Evolutionary conservation across 1,284 basidiomycete genomes (phyloP), one percentile per base, ranked within the genome.

Genomic region (Heterobasidion irregulare): DNA sequence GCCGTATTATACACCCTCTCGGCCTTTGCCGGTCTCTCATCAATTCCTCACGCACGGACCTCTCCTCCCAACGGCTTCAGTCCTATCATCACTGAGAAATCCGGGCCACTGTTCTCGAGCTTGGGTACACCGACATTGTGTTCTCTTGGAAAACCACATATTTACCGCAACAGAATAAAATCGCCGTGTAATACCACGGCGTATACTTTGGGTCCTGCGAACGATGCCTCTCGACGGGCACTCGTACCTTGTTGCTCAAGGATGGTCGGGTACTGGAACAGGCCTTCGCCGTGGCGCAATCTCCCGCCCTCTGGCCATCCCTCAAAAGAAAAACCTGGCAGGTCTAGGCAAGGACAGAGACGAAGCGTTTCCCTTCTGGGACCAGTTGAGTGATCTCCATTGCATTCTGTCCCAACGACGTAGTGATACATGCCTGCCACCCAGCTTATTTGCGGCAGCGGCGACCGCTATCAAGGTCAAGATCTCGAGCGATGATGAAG

Each of bases 291-390:
- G 81, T 35, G 87, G 84, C 4, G 80, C 86, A 18, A 82, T 89
- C 47, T 70, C 73, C 18, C 79, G 83, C 16, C 94, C 93, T 2
- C 72, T 97, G 49, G 77, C 85, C 1, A 82, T 94, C 43, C 78
- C 86, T 1, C 88, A 90, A 68, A 96, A 96, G 76, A 90, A 87
- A 73, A 89, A 79, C 5, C 75, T 95, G 18, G 72, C 81, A 15
- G 94, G 94, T 1, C 72, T 97, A 54, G 94, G 94, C 54, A 93
- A 92, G 68, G 92, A 96, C 69, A 78, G 93, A 59, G 93, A 95
- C 66, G 92, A 94, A 62, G 90, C 91, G 0, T 93, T 94, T 66
- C 91, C 92, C 50, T 97, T 96, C 80, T 97, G 93, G 93, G 93
- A 97, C 68, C 91, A 94, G 92, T 94, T 63, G 68, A 87, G 79